phyloP scores from a whole-genome alignment of 805 yeast genomes.

The Naumovozyma castellii region DNA sequence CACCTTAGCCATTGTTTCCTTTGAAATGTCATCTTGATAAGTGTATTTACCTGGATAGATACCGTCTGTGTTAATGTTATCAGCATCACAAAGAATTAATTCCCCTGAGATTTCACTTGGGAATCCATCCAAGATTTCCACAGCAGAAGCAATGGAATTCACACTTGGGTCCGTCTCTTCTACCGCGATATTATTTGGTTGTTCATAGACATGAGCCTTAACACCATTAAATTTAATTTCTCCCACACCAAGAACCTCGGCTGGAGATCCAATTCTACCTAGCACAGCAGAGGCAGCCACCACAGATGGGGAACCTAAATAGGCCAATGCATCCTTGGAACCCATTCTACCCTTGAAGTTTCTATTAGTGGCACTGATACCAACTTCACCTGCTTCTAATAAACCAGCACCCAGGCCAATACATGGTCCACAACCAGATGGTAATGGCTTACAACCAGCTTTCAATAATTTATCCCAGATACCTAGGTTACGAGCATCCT shows the following conservation, averaged over 20 bases:
- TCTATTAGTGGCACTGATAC: constrained; percentile 96
- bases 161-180: constrained; percentile 19
- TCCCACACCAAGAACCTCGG: constrained; percentile 61
- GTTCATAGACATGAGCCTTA: constrained; percentile 28
- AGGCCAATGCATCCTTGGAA: constrained; percentile 89
- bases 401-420: constrained; percentile 95
- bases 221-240: constrained; percentile 43
- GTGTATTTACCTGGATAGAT: constrained; percentile 98
- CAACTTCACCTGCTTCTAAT: constrained; percentile 91
- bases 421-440: constrained; percentile 99
- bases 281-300: constrained; percentile 97
- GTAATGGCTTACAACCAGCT: constrained; percentile 91
- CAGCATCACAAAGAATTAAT: constrained; percentile 89
- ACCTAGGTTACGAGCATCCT: constrained; percentile 82
- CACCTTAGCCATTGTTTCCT: constrained; percentile 95
- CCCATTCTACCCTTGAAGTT: constrained; percentile 99
- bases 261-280: constrained; percentile 90
- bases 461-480: constrained; percentile 85
- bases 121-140: constrained; percentile 82
- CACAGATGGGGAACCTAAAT: constrained; percentile 92
- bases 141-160: constrained; percentile 33
- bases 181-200: constrained; percentile 10
- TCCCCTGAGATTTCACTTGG: constrained; percentile 87
- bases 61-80: constrained; percentile 94
- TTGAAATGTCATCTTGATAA: constrained; percentile 92